Base-by-base conservation (phyloP, 345 rosid genomes). In the Linum trigynum region DNA sequence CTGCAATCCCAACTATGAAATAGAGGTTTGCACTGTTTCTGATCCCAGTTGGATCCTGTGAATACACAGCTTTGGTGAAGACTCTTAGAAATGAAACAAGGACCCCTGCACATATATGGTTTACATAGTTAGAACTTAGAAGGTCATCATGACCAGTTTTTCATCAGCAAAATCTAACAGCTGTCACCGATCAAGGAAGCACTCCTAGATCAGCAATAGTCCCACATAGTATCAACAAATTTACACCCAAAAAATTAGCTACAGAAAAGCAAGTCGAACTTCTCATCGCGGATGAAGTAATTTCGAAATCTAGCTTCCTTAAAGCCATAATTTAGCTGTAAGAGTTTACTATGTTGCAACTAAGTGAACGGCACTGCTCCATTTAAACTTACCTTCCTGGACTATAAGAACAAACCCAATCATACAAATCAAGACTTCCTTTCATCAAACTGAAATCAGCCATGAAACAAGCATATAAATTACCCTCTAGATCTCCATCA, bases 21-120 rank as follows among this genome's bases (percentile, higher is more conserved):
- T 90, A 94, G 51, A 94, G 84, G 70, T 79, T 82, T 8, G 96
- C 97, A 63, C 99, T 85, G 64, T 81, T 83, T 65, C 97, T 81
- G 38, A 94, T 60, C 58, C 97, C 99, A 35, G 53, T 10, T 7
- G 74, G 85, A 77, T 88, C 87, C 78, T 90, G 96, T 8, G 89
- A 66, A 62, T 79, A 94, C 7, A 79, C 74, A 61, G 96, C 90
- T 81, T 94, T 94, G 66, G 96, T 90, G 58, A 88, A 53, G 71
- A 94, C 76, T 63, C 99, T 77, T 57, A 94, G 71, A 37, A 88
- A 48, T 55, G 99, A 94, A 69, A 90, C 94, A 70, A 90, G 95
- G 50, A 94, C 99, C 61, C 99, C 97, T 90, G 81, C 83, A 78
- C 17, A 55, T 57, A 48, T 48, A 48, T 48, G 12, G 53, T 15